Percentiles rank a stretch among this genome's conserved stretches.
Conservation (phyloP, 768 basidiomycete genomes). For the Cytidiella melzeri region DNA sequence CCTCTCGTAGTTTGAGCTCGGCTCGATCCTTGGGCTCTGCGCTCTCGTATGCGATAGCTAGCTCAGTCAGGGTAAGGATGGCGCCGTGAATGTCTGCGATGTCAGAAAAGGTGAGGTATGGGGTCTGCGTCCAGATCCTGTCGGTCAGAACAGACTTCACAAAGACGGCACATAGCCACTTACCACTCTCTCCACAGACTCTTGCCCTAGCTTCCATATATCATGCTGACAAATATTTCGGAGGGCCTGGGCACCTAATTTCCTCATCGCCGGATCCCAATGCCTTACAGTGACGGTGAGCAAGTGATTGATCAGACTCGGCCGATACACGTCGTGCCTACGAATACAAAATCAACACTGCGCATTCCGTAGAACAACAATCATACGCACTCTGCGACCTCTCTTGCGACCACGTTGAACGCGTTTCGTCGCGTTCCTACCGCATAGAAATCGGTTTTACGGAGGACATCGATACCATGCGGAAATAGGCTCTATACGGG, state of each 20-base stretch:
- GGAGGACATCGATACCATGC: conserved; percentile 89
- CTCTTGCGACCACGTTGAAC: conserved; percentile 78
- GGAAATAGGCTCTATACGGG: conserved; percentile 85
- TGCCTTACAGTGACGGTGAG: conserved; percentile 72
- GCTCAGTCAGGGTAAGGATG: conserved; percentile 65
- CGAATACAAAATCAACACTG: not conserved
- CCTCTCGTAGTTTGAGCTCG: conserved; percentile 32
- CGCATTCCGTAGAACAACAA: not conserved
- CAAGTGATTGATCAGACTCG: conserved; percentile 64
- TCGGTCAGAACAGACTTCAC: too few species aligned
- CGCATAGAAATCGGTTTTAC: conserved; percentile 92
- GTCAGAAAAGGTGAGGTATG: conserved; percentile 60
- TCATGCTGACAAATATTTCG: conserved; percentile 60
- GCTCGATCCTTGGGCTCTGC: conserved; percentile 1
- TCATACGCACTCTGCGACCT: conserved; percentile 75
- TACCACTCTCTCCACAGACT: conserved; percentile 47
- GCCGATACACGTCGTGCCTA: conserved; percentile 77
- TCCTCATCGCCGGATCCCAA: conserved; percentile 83
- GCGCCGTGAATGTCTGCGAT: conserved; percentile 73
- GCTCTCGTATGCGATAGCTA: conserved; percentile 55
- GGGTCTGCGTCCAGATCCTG: conserved; percentile 42
- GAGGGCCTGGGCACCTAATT: conserved; percentile 71
- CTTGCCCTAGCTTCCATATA: conserved; percentile 44
- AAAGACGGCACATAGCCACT: too few species aligned
- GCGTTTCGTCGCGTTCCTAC: conserved; percentile 82